A percentile compares a stretch with the other conserved stretches of the same genome.
These are phyloP conservation scores for Tuber umbilicatum DNA, from an alignment of 495 filamentous ascomycete genomes.

Conservation along the genomic window DNA sequence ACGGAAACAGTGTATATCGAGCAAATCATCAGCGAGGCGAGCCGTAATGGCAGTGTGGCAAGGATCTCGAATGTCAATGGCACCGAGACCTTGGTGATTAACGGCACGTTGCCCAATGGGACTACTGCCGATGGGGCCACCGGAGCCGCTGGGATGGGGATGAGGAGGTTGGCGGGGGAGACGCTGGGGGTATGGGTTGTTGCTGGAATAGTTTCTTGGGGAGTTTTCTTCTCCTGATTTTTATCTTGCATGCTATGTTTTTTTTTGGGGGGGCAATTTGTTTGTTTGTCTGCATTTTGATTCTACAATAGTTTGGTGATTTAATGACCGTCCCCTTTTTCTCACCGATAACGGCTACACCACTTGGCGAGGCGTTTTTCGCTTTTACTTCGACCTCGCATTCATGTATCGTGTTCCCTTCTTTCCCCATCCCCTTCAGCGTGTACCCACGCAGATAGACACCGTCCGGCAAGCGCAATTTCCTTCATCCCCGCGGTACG, in stretches of 20 bases:
- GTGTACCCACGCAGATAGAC: neutral
- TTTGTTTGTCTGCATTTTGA: neutral
- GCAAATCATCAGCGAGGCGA: conserved; percentile 13
- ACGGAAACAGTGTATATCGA: conserved; percentile 53
- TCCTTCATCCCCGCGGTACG: neutral
- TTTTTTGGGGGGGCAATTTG: neutral
- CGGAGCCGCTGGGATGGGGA: conserved; percentile 41
- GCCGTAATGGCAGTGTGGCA: neutral
- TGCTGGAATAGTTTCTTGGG: neutral
- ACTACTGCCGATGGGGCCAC: conserved; percentile 60
- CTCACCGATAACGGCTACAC: neutral
- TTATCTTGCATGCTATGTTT: neutral
- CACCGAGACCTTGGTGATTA: conserved; percentile 68
- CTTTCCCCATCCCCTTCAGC: neutral
- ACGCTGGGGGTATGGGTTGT: conserved; percentile 8
- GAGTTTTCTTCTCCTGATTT: conserved; percentile 7
- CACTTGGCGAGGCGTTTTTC: neutral
- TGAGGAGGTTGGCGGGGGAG: neutral
- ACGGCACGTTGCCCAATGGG: conserved; percentile 79
- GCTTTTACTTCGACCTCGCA: neutral
- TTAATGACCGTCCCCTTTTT: neutral
- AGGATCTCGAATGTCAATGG: conserved; percentile 63
- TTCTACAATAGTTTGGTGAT: neutral
- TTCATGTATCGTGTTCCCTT: neutral
- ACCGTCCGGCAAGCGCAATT: neutral